These are phyloP conservation scores for Xeromyces bisporus DNA, from an alignment of 495 filamentous ascomycete genomes.

Conservation along the genomic window DNA sequence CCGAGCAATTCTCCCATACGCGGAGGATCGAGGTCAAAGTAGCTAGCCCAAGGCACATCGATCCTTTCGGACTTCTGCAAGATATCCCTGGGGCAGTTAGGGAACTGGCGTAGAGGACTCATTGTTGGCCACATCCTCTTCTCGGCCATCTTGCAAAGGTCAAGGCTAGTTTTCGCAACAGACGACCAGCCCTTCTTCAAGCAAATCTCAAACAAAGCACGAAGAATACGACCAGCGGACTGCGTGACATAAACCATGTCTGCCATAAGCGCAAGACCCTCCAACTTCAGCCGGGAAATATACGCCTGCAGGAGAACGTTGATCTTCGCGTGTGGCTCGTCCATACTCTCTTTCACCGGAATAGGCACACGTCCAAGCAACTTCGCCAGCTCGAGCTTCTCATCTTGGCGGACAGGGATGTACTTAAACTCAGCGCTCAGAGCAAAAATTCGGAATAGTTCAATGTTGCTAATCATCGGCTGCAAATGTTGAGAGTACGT, in stretches of 20 bases:
- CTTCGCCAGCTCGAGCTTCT: slow-evolving; percentile 91
- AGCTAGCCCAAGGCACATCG: slow-evolving; percentile 82
- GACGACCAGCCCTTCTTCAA: slow-evolving; percentile 93
- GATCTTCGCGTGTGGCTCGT: slow-evolving; percentile 95
- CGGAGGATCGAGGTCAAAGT: slow-evolving; percentile 91
- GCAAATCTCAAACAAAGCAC: slow-evolving; percentile 91
- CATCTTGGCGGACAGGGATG: slow-evolving; percentile 92
- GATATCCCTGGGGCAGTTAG: slow-evolving; percentile 64
- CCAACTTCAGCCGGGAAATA: slow-evolving; percentile 85
- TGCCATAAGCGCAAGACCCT: slow-evolving; percentile 90
- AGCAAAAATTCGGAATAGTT: slow-evolving; percentile 94
- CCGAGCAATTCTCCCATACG: slow-evolving; percentile 93
- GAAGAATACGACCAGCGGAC: slow-evolving; percentile 86
- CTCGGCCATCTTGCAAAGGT: slow-evolving; percentile 98
- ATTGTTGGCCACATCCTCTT: slow-evolving; percentile 99
- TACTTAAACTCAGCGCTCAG: slow-evolving; percentile 98
- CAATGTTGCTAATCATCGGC: slow-evolving; percentile 76
- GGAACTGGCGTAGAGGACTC: slow-evolving; percentile 87
- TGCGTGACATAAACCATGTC: slow-evolving; percentile 98
- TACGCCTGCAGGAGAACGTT: slow-evolving; percentile 97
- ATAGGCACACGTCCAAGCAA: slow-evolving; percentile 79
- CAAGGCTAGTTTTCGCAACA: slow-evolving; percentile 80
- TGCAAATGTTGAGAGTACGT: slow-evolving; percentile 94
- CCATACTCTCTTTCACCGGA: slow-evolving; percentile 92
- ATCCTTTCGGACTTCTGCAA: slow-evolving; percentile 84